Evolutionary conservation across 2,329 filamentous ascomycete genomes (phyloP).

Genomic region (Talaromyces islandicus): DNA sequence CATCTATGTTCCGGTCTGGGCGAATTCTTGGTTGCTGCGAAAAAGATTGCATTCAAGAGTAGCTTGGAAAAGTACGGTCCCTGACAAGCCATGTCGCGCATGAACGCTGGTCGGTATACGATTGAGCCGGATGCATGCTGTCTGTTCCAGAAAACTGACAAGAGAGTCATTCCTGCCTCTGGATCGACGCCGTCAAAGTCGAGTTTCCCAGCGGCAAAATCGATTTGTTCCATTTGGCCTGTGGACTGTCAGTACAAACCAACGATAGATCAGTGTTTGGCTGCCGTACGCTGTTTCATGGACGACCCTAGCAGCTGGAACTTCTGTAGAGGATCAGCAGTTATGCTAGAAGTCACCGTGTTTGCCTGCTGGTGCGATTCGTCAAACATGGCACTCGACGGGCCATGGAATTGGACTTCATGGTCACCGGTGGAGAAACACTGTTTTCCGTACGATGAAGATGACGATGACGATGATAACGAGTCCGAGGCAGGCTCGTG

Average conservation of each 20-base stretch:
- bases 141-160: conserved; percentile 50
- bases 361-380: conserved; percentile 1
- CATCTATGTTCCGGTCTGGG: conserved; percentile 1
- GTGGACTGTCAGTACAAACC: not conserved
- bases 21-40: conserved; percentile 4
- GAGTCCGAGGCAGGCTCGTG: not conserved
- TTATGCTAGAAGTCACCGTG: not conserved
- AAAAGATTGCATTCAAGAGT: conserved; percentile 7
- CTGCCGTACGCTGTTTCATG: conserved; percentile 18
- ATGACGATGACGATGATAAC: not conserved
- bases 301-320: conserved; percentile 18
- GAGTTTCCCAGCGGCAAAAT: conserved; percentile 41
- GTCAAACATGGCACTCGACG: conserved; percentile 10
- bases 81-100: conserved; percentile 44
- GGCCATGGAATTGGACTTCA: conserved; percentile 7
- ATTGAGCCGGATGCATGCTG: conserved; percentile 46
- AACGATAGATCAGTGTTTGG: too few relatives aligned
- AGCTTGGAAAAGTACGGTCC: conserved; percentile 5
- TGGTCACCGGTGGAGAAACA: conserved; percentile 11
- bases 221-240: conserved; percentile 47
- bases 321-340: not conserved
- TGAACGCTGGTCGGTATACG: conserved; percentile 49
- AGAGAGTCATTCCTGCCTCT: conserved; percentile 47
- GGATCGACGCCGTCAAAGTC: conserved; percentile 54
- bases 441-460: not conserved